Conservation (phyloP, 768 basidiomycete species). For the Ramaria sp. region DNA sequence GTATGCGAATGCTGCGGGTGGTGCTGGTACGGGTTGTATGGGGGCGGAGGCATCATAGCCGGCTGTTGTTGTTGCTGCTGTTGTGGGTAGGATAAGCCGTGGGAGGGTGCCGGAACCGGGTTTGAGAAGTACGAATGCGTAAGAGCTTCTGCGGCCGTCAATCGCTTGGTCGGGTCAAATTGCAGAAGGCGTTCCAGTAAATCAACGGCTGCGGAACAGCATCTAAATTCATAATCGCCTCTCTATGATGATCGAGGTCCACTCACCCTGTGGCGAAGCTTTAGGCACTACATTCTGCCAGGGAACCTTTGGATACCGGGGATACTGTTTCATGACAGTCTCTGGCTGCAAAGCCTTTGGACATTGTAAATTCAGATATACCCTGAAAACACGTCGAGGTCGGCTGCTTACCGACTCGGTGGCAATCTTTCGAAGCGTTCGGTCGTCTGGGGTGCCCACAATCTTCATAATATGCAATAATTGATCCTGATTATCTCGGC, state of each 20-base stretch:
- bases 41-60: constrained; percentile 9
- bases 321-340: constrained; percentile 73
- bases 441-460: constrained; percentile 88
- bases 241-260: neutral
- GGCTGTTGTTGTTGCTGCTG: constrained; percentile 15
- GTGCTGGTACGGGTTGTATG: constrained; percentile 13
- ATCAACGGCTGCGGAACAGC: constrained; percentile 57
- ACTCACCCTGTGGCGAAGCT: constrained; percentile 69
- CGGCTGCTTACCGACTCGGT: constrained; percentile 67
- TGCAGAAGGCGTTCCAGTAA: constrained; percentile 90
- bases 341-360: constrained; percentile 50
- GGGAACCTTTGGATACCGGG: constrained; percentile 76
- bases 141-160: constrained; percentile 85
- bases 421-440: constrained; percentile 77
- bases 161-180: constrained; percentile 88
- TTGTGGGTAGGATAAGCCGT: constrained; percentile 58
- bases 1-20: constrained; percentile 14
- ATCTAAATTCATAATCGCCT: neutral
- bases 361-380: neutral
- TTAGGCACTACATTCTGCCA: constrained; percentile 76
- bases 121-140: constrained; percentile 82
- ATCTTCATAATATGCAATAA: constrained; percentile 97
- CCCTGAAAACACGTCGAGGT: neutral
- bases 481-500: constrained; percentile 95
- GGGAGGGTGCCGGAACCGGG: constrained; percentile 47